phyloP scores from a whole-genome alignment of 2,329 filamentous ascomycete species.

The Blastomyces gilchristii region DNA sequence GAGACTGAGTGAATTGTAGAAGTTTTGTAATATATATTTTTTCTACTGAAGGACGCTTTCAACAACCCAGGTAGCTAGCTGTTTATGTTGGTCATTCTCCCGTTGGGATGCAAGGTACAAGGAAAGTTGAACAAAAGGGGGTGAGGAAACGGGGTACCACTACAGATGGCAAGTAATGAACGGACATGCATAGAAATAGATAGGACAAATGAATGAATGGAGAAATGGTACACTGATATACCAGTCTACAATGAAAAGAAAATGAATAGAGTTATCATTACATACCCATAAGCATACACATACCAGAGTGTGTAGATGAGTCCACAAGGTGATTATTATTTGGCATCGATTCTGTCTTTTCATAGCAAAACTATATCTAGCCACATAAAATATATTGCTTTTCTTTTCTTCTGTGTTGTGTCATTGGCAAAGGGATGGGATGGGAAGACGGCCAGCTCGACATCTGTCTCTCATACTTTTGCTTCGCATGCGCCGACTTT shows the following conservation, averaged over 20 bases:
- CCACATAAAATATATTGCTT: constrained; percentile 1
- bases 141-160: neutral
- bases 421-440: neutral
- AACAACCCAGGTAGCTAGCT: neutral
- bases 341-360: neutral
- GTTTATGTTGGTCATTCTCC: neutral
- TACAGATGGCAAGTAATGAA: neutral
- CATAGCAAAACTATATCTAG: neutral
- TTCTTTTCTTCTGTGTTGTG: neutral
- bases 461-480: neutral
- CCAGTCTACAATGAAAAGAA: neutral
- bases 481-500: neutral
- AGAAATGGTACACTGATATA: neutral
- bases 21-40: neutral
- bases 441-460: neutral
- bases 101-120: neutral
- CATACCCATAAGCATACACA: neutral
- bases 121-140: neutral
- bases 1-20: neutral
- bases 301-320: neutral
- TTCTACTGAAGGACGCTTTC: neutral
- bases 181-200: neutral
- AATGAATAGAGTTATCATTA: neutral
- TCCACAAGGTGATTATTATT: neutral
- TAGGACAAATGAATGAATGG: neutral